Base-by-base conservation (phyloP, 1,284 basidiomycete species). In the Ganoderma leucocontextum region DNA sequence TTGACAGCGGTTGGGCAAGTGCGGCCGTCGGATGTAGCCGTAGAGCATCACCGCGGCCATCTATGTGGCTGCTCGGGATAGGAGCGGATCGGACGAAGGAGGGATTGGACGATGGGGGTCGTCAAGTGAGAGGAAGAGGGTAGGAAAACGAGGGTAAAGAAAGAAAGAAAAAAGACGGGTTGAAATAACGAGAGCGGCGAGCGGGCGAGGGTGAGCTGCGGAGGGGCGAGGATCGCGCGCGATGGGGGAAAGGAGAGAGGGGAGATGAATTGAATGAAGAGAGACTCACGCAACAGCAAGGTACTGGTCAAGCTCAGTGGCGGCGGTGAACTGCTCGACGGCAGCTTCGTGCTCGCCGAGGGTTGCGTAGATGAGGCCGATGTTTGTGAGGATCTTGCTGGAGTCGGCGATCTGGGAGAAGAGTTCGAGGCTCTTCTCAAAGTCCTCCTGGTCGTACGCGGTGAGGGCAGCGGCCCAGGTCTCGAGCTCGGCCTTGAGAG, bases 301-400 rank as follows among this genome's bases (percentile, higher is more conserved):
- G 79, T 93, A 96, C 73, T 88, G 85, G 80, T 97, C 95, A 59
- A 95, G 84, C 67, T 81, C 82, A 3, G 89, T 92, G 8, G 95
- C 95, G 53, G 89, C 87, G 36, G 86, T 84, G 79, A 95, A 97
- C 70, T 89, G 86, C 74, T 93, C 87, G 39, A 95, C 89, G 53
- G 95, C 95, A 12, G 86, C 85, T 77, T 93, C 90, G 77, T 97
- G 95, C 78, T 94, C 89, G 72, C 95, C 94, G 22, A 95, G 84
- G 60, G 94, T 95, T 44, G 95, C 95, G 75, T 94, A 93, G 75
- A 97, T 96, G 70, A 97, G 85, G 35, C 93, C 95, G 82, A 96
- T 94, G 78, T 97, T 97, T 65, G 93, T 94, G 68, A 93, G 86
- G 76, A 97, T 93, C 83, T 95, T 96, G 72, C 93, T 95, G 17